Percentiles rank a stretch among this genome's conserved stretches.
Evolutionary conservation across 75 land plant species (phyloP).

Genomic region (Isoetes taiwanensis): DNA sequence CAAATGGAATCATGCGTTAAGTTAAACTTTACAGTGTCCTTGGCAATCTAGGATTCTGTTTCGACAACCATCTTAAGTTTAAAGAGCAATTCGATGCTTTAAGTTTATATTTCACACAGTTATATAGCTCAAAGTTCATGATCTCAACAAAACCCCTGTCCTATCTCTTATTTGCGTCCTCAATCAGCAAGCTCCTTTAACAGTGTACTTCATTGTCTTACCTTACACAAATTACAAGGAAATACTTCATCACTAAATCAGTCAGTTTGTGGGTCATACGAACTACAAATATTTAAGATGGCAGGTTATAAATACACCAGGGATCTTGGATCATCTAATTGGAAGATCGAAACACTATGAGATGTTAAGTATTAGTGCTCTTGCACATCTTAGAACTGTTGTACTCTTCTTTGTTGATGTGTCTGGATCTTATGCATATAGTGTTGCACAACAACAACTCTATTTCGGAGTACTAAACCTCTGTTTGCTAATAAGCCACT

Average conservation of each 20-base stretch:
- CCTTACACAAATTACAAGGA: no score
- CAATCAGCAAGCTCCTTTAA: no score
- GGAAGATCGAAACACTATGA: neutral
- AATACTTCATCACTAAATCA: constrained; percentile 1
- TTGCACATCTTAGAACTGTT: neutral
- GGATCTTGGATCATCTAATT: constrained; percentile 8
- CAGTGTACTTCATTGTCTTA: no score
- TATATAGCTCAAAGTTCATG: no score
- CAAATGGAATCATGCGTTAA: no score
- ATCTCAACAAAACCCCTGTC: no score
- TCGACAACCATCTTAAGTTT: no score
- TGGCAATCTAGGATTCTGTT: no score
- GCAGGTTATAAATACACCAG: constrained; percentile 3
- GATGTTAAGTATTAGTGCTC: neutral
- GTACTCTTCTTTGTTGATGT: constrained; percentile 5
- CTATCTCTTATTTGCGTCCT: no score
- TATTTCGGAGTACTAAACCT: neutral
- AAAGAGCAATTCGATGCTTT: no score
- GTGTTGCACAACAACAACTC: constrained; percentile 1
- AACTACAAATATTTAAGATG: constrained; percentile 3
- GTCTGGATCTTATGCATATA: neutral
- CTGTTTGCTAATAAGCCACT: constrained; percentile 7
- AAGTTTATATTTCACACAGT: no score
- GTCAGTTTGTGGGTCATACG: neutral
- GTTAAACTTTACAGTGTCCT: no score